Evolutionary conservation across 768 basidiomycete species (phyloP), one percentile per base, ranked within the genome.

Genomic region (Suillus decipiens): DNA sequence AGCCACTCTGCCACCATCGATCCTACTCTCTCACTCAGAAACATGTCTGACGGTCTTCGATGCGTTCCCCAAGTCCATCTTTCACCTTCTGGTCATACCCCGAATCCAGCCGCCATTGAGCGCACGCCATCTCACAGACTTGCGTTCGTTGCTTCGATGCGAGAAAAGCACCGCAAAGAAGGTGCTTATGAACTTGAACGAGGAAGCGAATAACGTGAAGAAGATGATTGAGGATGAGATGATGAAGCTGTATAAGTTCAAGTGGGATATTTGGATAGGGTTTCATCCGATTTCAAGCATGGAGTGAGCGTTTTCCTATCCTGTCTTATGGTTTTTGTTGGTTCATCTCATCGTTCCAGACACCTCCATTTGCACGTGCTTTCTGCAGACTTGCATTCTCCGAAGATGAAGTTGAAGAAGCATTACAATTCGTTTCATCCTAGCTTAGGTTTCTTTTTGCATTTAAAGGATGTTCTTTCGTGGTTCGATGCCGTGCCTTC

Each of bases 381-480:
- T 47, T 95, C 94, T 5, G 81, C 85, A 5, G 95, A 97, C 71
- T 71, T 95, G 41, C 80, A 80, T 60, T 89, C 89, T 0, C 81
- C 85, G 10, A 78, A 76, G 60, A 75, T 96, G 79, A 96, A 95
- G 77, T 83, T 80, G 61, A 97, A 96, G 80, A 92, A 89, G 70
- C 95, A 97, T 67, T 92, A 93, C 76, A 95, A 96, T 70, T 90
- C 92, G 6, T 97, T 96, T 77, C 88, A 91, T 69, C 95, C 95
- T 0, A 84, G 85, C 55, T 79, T 84, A 24, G 93, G 92, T 0
- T 96, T 93, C 77, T 96, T 96, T 76, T 70, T 96, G 6, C 84
- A 87, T 64, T 76, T 95, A n/a, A 81, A 87, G 56, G 86, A 93
- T 9, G 89, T 96, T 17, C 77, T 92, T 48, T 80, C 83, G 2